Conservation (phyloP, 78 protist species). For the Dictyostelium firmibasis region DNA sequence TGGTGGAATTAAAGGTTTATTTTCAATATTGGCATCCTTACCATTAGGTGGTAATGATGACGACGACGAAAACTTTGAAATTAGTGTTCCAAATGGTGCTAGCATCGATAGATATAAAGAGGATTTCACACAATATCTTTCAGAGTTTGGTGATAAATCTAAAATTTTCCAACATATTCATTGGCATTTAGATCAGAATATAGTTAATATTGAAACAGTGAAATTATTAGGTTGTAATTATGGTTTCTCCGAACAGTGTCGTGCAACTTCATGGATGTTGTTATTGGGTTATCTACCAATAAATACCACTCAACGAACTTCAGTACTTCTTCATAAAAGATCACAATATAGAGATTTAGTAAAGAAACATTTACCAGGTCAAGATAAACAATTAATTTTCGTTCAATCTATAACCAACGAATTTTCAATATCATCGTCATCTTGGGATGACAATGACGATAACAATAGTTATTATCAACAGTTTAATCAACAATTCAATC, state of each 20-base stretch:
- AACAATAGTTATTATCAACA: neutral
- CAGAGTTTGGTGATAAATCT: constrained; percentile 33
- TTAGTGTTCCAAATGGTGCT: neutral
- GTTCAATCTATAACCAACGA: constrained; percentile 4
- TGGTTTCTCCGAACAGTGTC: constrained; percentile 53
- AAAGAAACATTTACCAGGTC: constrained; percentile 48
- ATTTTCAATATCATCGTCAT: neutral
- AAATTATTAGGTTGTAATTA: constrained; percentile 52
- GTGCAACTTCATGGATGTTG: constrained; percentile 72
- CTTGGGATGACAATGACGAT: neutral
- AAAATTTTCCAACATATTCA: constrained; percentile 64
- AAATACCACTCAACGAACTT: neutral
- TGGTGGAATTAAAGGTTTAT: neutral
- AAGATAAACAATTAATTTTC: neutral
- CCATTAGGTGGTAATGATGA: constrained; percentile 4
- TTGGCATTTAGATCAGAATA: constrained; percentile 64
- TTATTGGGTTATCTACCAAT: constrained; percentile 59
- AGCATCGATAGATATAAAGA: neutral
- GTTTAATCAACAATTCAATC: neutral
- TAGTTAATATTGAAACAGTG: constrained; percentile 46
- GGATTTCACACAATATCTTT: constrained; percentile 15
- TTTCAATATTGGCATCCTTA: constrained; percentile 5
- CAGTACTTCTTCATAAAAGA: constrained; percentile 12
- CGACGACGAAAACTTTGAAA: neutral
- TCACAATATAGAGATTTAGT: constrained; percentile 58